Evolutionary conservation across 2,329 filamentous ascomycete species (phyloP).

Genomic region (Monilinia polystroma): DNA sequence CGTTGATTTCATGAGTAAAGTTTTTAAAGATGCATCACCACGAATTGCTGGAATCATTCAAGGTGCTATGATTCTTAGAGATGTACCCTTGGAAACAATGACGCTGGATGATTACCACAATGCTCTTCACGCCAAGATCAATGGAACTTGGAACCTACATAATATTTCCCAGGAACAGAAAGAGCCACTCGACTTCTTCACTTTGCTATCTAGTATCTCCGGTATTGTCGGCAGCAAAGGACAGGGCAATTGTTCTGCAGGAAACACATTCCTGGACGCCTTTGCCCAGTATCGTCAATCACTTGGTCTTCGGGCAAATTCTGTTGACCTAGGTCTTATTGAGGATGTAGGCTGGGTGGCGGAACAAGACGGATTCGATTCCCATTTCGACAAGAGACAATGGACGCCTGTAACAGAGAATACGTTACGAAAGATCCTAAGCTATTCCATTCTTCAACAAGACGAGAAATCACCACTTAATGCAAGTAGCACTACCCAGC

Average conservation of each 20-base stretch:
- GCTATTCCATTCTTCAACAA: too few relatives aligned
- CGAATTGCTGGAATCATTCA: not conserved
- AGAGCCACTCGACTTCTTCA: conserved; percentile 44
- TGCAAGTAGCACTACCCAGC: too few relatives aligned
- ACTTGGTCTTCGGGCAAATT: conserved; percentile 5
- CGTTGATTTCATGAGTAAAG: not conserved
- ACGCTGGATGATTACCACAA: conserved; percentile 25
- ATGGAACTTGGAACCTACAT: conserved; percentile 34
- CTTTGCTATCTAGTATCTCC: conserved; percentile 43
- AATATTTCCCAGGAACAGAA: conserved; percentile 29
- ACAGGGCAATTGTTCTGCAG: conserved; percentile 51
- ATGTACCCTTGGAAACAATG: conserved; percentile 14
- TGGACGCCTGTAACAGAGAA: too few relatives aligned
- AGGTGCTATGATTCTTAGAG: conserved; percentile 1
- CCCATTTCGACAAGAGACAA: too few relatives aligned
- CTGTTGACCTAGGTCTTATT: conserved; percentile 18
- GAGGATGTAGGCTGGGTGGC: conserved; percentile 41
- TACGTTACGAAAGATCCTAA: too few relatives aligned
- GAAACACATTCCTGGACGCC: conserved; percentile 49
- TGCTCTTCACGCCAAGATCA: conserved; percentile 23
- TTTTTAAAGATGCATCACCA: not conserved
- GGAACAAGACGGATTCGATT: not conserved
- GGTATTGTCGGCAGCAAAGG: conserved; percentile 41
- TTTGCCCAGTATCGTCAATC: conserved; percentile 13
- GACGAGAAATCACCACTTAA: too few relatives aligned